Base-by-base conservation (phyloP, 2,329 filamentous ascomycete species). In the Lecanosticta acicola region DNA sequence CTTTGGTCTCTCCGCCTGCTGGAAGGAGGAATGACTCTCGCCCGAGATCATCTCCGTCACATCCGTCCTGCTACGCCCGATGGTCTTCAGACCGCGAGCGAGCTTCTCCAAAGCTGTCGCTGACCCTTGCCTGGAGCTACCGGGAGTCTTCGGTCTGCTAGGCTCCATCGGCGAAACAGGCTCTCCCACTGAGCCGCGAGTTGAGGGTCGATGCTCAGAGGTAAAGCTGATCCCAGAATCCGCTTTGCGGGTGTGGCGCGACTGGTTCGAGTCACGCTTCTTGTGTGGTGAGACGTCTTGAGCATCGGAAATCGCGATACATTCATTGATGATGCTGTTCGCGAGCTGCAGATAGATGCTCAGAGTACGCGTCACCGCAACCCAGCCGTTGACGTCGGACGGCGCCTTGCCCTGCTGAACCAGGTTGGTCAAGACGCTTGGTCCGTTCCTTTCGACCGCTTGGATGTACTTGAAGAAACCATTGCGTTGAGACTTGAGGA, bases 161-260 rank as follows among this genome's bases (percentile, higher is more conserved):
- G 59, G 45, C 37, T 64, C 51, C 2, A 38, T 42, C 3, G 57
- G 48, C 26, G 55, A 54, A 1, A 43, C 41, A 3, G 61, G 54
- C 18, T 58, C 54, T 5, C 53, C 48, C 17, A 52, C 49, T 8
- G 46, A 54, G 16, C 45, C 35, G 21, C 54, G 51, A n/a, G 56
- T 57, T 2, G 56, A 53, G n/a, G 51, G 50, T 8, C 52, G 45
- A 3, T 40, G 41, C 13, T 57, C 51, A 18, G 49, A 44, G 40
- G 68, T 71, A 56, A 83, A 81, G 62, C 78, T 81, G 48, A 83
- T 75, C 16, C 80, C 80, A 2, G 80, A 83, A 60, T 83, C 80
- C 17, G 75, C 76, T 64, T 81, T 82, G 57, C 78, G 73, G 32
- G 68, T 67, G 56, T 74, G 75, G 43, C 68, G 66, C 17, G 39